Evolutionary conservation across 176 grass and related monocot genomes (phyloP), one percentile per base, ranked within the genome.

Genomic region (Phoenix roebelenii): DNA sequence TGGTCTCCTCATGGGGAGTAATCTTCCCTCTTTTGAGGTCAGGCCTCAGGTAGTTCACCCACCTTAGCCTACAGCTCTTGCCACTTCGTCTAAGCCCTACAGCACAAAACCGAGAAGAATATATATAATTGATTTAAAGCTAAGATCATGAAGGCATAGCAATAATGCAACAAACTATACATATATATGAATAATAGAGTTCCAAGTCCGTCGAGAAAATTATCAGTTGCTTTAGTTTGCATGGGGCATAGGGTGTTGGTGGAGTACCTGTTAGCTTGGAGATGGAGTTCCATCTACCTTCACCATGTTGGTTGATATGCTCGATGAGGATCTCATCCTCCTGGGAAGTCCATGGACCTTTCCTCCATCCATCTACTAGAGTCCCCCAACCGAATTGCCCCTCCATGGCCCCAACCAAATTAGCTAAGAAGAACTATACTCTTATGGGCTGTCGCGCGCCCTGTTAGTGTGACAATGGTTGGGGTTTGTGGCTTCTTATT

Each of bases 261-360:
- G 35, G 35, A 24, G 59, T 51, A 88, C 93, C 93, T 53, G 93
- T 91, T 1, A 83, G 49, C 55, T 88, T 85, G 77, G 84, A 68
- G 54, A 97, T 87, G 15, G 84, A 97, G 25, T 91, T 97, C 93
- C 93, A 91, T 68, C 87, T 85, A 20, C 93, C 93, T 78, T 97
- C 93, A 14, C 81, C 93, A 5, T 97, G 93, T 55, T 80, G 81
- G 65, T 71, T 78, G 26, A 97, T 84, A 61, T 88, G 86, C 35
- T 83, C 77, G 22, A 91, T 66, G 25, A 97, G 72, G 18, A 91
- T 66, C 73, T 78, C 83, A 67, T 97, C 93, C 51, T 97, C 87
- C 66, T 91, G 78, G 51, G 78, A 24, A 25, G 87, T 97, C 93
- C 93, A 97, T 12, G 93, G 93, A 30, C 93, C 93, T 57, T 97